Evolutionary conservation across 129 eudicot species (phyloP), one percentile per base, ranked within the genome.

Genomic region (Deinandra increscens): DNA sequence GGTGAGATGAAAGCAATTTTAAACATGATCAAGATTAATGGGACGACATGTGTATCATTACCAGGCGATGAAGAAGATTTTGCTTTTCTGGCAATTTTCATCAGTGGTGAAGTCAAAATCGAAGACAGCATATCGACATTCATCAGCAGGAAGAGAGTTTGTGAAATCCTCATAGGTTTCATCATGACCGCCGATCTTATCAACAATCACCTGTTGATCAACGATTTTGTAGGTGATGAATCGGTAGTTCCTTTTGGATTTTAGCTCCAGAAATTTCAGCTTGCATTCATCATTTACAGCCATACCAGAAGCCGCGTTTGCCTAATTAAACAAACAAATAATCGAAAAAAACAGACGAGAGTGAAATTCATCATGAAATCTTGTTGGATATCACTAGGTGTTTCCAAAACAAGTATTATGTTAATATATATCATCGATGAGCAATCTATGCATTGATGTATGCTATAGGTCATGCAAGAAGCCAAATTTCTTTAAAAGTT

Each of bases 51-150:
- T 26, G 69, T 31, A 54, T 49, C 78, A 58, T 64, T 84, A 90
- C 97, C 97, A 90, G 64, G 97, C 97, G 17, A 90, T 81, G 74
- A 90, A 90, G 87, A 84, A 83, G 18, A 90, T 90, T 81, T 90
- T 90, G 95, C 95, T 91, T 77, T 91, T 91, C 84, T 91, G 97
- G 85, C 85, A 79, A 59, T 91, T 91, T 74, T 91, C 97, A 37
- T 87, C 81, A 4, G 97, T 87, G 59, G 80, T 87, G 73, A 90
- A 90, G 63, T 90, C 97, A 59, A 90, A 85, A 62, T 90, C 95
- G 26, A 51, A 91, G 46, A 91, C 97, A 64, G 97, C 95, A 67
- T 91, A 91, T 74, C 97, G 97, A 19, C 97, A 91, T 69, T 91
- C 97, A 53, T 91, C 87, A 59, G 95, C 64, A 66, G 97, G 97